Base-by-base conservation (phyloP, 139 green algal species). In the Deuterostichococcus epilithicus region DNA sequence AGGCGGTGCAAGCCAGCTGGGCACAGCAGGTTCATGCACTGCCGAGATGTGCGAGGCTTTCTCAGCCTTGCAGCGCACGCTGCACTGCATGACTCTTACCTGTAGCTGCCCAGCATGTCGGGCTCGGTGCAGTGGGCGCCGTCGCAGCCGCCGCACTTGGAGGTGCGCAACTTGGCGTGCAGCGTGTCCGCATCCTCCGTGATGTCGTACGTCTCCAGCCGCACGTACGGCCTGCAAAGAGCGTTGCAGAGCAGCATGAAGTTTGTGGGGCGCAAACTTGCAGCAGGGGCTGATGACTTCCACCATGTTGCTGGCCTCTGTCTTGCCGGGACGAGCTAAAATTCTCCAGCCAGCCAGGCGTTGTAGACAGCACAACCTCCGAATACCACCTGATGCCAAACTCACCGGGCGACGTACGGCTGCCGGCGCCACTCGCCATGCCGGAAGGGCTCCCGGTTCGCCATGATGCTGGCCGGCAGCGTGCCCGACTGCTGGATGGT, bases 371-470 rank as follows among this genome's bases (percentile, higher is more conserved):
- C n/a, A n/a, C n/a, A n/a, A n/a, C n/a, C n/a, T n/a, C n/a, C n/a
- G n/a, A n/a, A n/a, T n/a, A n/a, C n/a, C n/a, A n/a, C n/a, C n/a
- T n/a, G n/a, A 15, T 37, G 34, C 28, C 1, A n/a, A 10, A n/a
- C 25, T 47, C 39, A 83, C 83, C 80, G 80, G 15, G 79, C 79
- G 0, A 78, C 32, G 60, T 81, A 91, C 1, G 84, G 87, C 67
- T 79, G 70, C 71, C 86, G 83, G 35, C 84, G 82, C 88, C 88
- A 93, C 8, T 85, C 81, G n/a, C 84, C 86, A 33, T 89, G 82
- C 18, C 72, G 63, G 84, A 84, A 93, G 13, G 88, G 87, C 76
- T 93, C 88, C 47, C 76, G 68, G 68, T 92, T 92, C 10, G 74
- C 81, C 33, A 72, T 52, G 30, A 87, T 89, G 67, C 68, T 80